Evolutionary conservation across 768 basidiomycete species (phyloP).

Genomic region (Auriculariales sp.): DNA sequence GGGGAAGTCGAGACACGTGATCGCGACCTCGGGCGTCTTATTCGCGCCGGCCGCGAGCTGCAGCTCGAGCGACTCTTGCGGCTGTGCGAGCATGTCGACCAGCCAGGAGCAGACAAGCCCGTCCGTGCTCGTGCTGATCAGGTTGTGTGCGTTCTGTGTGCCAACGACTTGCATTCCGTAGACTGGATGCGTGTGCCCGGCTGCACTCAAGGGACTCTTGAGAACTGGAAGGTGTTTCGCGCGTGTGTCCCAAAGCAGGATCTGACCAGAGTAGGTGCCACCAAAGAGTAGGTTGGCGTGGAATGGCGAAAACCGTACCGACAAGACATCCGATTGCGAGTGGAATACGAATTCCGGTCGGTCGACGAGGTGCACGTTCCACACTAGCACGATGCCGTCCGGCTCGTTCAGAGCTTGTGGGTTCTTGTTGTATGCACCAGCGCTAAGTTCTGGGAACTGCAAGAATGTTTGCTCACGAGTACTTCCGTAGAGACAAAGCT

Average conservation of each 20-base stretch:
- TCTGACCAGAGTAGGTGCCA: constrained; percentile 98
- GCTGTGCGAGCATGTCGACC: constrained; percentile 96
- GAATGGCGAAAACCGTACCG: constrained; percentile 93
- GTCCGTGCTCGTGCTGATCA: constrained; percentile 94
- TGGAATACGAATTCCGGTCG: constrained; percentile 97
- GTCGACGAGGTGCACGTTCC: constrained; percentile 92
- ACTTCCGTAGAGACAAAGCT: constrained; percentile 1
- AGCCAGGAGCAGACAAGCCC: constrained; percentile 96
- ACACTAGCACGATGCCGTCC: constrained; percentile 91
- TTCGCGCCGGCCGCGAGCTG: constrained; percentile 54
- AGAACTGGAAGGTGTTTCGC: constrained; percentile 92
- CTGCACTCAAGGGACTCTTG: constrained; percentile 90
- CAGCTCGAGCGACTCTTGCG: constrained; percentile 92
- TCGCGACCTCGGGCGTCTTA: constrained; percentile 93
- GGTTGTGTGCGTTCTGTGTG: constrained; percentile 95
- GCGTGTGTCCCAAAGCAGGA: constrained; percentile 94
- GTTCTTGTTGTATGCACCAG: constrained; percentile 97
- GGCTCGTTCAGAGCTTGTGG: constrained; percentile 87
- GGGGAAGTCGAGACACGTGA: constrained; percentile 88
- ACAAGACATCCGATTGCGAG: constrained; percentile 95
- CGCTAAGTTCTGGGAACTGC: constrained; percentile 90
- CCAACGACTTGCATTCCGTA: constrained; percentile 98
- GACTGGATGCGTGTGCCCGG: constrained; percentile 96
- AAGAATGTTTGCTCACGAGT: constrained; percentile 1
- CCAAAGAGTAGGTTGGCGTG: constrained; percentile 96